Evolutionary conservation across 805 yeast species (phyloP), one percentile per base, ranked within the genome.

Genomic region (Yarrowia bubula): DNA sequence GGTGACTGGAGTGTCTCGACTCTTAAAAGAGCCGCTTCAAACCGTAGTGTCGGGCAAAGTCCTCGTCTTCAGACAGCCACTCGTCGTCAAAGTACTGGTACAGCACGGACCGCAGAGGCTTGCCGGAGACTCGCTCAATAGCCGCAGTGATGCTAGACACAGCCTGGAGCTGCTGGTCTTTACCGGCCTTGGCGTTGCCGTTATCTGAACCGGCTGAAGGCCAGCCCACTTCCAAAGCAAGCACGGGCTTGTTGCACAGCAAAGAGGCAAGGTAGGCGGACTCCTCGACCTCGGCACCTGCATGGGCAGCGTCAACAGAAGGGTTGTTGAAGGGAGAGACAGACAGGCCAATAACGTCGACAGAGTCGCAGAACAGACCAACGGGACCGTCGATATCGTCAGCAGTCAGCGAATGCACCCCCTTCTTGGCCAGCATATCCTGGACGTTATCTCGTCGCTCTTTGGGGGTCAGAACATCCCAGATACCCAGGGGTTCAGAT

Each of bases 101-200:
- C 38, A 55, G 38, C 28, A 55, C 61, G 2, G 61, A 55, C 31
- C 61, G n/a, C 47, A 55, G 47, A 8, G 47, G 47, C 38, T 55
- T 55, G 13, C 61, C 47, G 5, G 61, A 55, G 38, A 55, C 4
- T 39, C 61, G 61, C 47, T 55, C 61, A 8, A 39, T 28, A 17
- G 47, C 61, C 1, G 47, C 47, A 22, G 61, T 55, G 28, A 55
- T 31, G 31, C 61, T 55, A 8, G 61, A 55, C 11, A 55, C 47
- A 6, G 61, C 61, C 47, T 55, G 61, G 7, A 55, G 47, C 61
- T 58, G 64, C 15, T 58, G 43, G 32, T 58, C 51, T 18, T 43
- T 58, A 17, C 64, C 64, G 28, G 64, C 31, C 43, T 43, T 58
- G 35, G 64, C 51, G 33, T 58, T 58, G 64, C 64, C 64, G 15